These are phyloP conservation scores for Penicillium sp. DNA, from an alignment of 2,329 filamentous ascomycete genomes.

Conservation along the genomic window DNA sequence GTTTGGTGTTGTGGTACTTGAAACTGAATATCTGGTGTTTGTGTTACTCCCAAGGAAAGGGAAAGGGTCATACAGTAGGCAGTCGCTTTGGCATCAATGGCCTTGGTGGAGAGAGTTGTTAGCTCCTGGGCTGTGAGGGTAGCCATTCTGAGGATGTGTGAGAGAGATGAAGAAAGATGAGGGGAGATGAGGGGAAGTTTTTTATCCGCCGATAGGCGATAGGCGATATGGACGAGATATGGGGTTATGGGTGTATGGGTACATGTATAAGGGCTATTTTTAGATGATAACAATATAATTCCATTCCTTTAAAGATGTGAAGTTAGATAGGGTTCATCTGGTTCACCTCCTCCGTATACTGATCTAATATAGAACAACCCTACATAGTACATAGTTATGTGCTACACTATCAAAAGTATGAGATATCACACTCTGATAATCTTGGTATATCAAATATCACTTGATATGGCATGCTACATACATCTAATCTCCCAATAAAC, in stretches of 20 bases:
- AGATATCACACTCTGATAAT: neutral
- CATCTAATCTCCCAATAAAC: neutral
- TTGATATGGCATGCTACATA: neutral
- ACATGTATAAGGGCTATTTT: too few species aligned
- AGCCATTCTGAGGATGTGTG: neutral
- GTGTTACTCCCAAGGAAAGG: neutral
- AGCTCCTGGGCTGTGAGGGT: constrained; percentile 62
- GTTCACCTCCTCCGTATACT: too few species aligned
- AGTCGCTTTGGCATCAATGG: constrained; percentile 67
- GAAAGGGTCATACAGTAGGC: constrained; percentile 68
- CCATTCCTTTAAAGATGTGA: neutral
- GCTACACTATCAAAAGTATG: neutral
- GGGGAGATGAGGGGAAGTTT: neutral
- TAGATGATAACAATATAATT: neutral
- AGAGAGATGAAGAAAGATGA: neutral
- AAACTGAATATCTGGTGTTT: neutral
- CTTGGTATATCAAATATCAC: neutral
- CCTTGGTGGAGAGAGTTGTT: constrained; percentile 58
- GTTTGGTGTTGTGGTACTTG: neutral
- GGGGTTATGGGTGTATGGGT: neutral
- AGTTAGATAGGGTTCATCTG: neutral
- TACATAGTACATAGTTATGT: neutral
- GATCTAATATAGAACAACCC: neutral
- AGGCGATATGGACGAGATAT: neutral
- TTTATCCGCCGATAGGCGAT: constrained; percentile 1